Conservation (phyloP, 371 early-diverging fungal genomes). For the Blakeslea trispora region DNA sequence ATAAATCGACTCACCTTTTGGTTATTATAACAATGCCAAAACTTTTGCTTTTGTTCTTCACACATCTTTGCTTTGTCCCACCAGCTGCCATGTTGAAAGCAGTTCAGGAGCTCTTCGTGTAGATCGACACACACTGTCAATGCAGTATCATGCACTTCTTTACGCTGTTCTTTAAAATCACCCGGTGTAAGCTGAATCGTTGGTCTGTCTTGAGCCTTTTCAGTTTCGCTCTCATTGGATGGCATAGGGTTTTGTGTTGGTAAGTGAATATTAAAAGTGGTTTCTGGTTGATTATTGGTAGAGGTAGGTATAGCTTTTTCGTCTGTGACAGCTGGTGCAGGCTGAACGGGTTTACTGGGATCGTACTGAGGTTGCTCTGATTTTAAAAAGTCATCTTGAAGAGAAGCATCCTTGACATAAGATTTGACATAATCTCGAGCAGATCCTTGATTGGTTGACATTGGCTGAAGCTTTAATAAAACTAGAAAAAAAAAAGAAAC, state of each 20-base stretch:
- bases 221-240: constrained; percentile 1
- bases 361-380: constrained; percentile 45
- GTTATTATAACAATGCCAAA: constrained; percentile 54
- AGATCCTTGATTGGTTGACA: constrained; percentile 25
- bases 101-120: constrained; percentile 50
- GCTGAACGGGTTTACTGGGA: constrained; percentile 31
- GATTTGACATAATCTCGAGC: constrained; percentile 50
- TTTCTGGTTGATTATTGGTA: not conserved
- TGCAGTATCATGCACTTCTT: constrained; percentile 54
- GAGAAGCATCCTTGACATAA: constrained; percentile 32
- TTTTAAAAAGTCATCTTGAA: constrained; percentile 30
- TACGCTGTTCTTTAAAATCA: constrained; percentile 45
- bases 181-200: constrained; percentile 28
- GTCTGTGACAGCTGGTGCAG: constrained; percentile 16
- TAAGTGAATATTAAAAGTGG: constrained; percentile 23
- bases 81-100: constrained; percentile 62
- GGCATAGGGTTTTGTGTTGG: constrained; percentile 30
- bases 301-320: constrained; percentile 1
- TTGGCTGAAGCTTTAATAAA: constrained; percentile 1
- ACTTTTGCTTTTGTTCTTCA: constrained; percentile 56
- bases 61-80: constrained; percentile 69
- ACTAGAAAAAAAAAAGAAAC: constrained; percentile 4
- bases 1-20: constrained; percentile 43
- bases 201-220: constrained; percentile 1
- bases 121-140: constrained; percentile 59